Percentiles rank a stretch among this genome's conserved stretches.
Conservation (phyloP, 768 basidiomycete species). For the Hericium erinaceus region DNA sequence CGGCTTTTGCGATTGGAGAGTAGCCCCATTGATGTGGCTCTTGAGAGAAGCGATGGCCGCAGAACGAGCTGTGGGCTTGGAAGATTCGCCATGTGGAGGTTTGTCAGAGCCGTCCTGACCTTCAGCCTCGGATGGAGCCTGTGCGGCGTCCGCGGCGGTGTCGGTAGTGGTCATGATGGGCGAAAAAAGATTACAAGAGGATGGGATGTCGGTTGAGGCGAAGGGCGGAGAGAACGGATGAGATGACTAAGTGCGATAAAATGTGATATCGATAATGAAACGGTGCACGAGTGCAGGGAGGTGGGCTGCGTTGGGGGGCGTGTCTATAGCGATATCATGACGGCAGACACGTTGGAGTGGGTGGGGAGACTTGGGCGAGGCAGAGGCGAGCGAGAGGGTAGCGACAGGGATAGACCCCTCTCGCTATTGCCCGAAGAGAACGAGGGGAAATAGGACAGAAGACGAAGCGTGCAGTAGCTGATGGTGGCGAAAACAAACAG, state of each 20-base stretch:
- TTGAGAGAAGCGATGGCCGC: slow-evolving; percentile 4
- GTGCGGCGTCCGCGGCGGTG: slow-evolving; percentile 42
- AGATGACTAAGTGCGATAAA: slow-evolving; percentile 8
- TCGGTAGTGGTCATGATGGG: slow-evolving; percentile 32
- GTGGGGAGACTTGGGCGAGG: neutral
- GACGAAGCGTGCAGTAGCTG: neutral
- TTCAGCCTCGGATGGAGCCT: slow-evolving; percentile 39
- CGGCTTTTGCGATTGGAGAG: slow-evolving; percentile 1
- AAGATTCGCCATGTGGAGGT: slow-evolving; percentile 33
- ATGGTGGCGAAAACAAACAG: neutral
- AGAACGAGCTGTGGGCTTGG: neutral
- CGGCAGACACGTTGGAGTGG: slow-evolving; percentile 20
- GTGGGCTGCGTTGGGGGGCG: slow-evolving; percentile 6
- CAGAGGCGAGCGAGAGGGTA: neutral
- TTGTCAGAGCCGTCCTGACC: slow-evolving; percentile 44
- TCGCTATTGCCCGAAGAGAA: neutral
- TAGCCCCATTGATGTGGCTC: neutral
- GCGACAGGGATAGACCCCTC: neutral
- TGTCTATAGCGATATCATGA: slow-evolving; percentile 31
- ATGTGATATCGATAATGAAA: slow-evolving; percentile 9
- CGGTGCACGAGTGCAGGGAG: slow-evolving; percentile 11
- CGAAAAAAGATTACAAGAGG: slow-evolving; percentile 4
- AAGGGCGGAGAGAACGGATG: slow-evolving; percentile 11
- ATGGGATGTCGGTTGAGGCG: slow-evolving; percentile 18
- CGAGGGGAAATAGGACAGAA: neutral